Evolutionary conservation across 805 yeast species (phyloP), one percentile per base, ranked within the genome.

Genomic region (Teunomyces cretensis): DNA sequence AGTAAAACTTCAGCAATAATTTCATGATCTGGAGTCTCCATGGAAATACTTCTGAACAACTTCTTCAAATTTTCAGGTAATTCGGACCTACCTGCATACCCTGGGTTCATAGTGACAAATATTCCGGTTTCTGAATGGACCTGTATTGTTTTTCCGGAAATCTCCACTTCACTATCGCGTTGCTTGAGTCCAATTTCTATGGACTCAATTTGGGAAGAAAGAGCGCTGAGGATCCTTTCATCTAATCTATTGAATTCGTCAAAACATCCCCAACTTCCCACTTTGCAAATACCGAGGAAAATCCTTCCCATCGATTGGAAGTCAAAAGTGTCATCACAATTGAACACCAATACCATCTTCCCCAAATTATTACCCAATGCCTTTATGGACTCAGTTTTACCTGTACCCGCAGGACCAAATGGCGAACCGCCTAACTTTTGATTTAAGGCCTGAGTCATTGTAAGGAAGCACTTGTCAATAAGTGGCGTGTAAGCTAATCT

Each of bases 401-500:
- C 98, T 0, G 98, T 92, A 33, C 98, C 98, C 2, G 98, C 97
- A 1, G 98, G 97, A 0, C 98, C 98, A 62, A 86, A 82, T 0
- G 96, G 85, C 1, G 96, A 85, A 0, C 96, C 96, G n/a, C 98
- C 98, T 7, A 81, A 68, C 30, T 76, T 77, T 53, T 83, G 88
- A 28, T 79, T 76, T 13, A 90, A 60, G 0, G 97, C 91, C 48
- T 84, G 86, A 0, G 86, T 72, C 81, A 91, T 79, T 0, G 90
- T 69, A 7, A 84, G 59, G 58, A 78, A 88, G 45, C 88, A 79
- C 5, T 75, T 69, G 39, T 80, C 79, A 6, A 87, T 73, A 14
- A 88, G 68, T 1, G 92, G 88, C 0, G 97, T 92, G 44, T 79
- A 76, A 0, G 92, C 95, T 16, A 91, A 67, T 44, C 83, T 76